Percentiles rank a stretch among this genome's conserved stretches.
Evolutionary conservation across 345 rosid genomes (phyloP).

Genomic region (Gossypium sturtianum): DNA sequence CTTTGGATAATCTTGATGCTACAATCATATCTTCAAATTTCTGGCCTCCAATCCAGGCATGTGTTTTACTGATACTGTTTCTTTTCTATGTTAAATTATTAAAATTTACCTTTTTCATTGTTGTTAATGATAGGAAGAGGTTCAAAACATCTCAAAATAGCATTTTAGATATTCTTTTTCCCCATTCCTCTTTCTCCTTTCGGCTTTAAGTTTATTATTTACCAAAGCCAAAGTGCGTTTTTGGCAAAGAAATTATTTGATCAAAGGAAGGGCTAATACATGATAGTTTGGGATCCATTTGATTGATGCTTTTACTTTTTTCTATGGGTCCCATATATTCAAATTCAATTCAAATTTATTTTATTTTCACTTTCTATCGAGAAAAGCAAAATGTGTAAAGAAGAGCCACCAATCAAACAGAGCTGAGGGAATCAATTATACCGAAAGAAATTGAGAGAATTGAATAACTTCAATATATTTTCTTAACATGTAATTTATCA

Average conservation of each 20-base stretch:
- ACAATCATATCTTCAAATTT: constrained; percentile 88
- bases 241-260: background rate
- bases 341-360: background rate
- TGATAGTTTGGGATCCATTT: background rate
- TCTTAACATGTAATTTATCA: background rate
- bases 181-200: background rate
- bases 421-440: background rate
- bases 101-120: background rate
- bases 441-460: background rate
- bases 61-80: background rate
- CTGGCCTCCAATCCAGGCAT: constrained; percentile 98
- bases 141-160: background rate
- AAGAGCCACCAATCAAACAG: background rate
- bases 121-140: background rate
- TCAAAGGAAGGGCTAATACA: background rate
- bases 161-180: background rate
- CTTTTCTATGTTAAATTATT: background rate
- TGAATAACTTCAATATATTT: background rate
- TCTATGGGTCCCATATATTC: background rate
- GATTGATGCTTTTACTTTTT: background rate
- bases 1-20: constrained; percentile 63
- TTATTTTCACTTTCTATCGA: background rate
- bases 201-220: background rate
- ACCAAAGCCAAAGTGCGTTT: background rate
- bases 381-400: background rate